Conservation (phyloP, 371 early-diverging fungal genomes). For the Mortierella sp. region DNA sequence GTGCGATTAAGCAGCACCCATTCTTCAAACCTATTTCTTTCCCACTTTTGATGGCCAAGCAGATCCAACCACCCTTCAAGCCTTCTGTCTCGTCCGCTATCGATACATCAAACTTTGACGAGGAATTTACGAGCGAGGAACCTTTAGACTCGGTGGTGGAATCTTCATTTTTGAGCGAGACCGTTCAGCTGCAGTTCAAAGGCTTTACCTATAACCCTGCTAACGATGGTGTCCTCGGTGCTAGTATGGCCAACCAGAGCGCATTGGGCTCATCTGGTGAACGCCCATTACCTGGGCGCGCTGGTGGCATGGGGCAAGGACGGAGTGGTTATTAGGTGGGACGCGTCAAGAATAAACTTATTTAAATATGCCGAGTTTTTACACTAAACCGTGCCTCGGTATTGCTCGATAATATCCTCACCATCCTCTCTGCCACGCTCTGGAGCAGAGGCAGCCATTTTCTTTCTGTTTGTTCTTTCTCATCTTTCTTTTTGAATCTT, state of each 20-base stretch:
- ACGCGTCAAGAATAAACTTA: neutral
- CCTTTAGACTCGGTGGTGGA: conserved; percentile 90
- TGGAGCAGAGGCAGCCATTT: neutral
- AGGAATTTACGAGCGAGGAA: conserved; percentile 84
- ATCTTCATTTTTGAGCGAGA: conserved; percentile 85
- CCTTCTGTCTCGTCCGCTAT: conserved; percentile 84
- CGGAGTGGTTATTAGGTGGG: conserved; percentile 20
- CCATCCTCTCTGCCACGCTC: neutral
- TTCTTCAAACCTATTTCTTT: conserved; percentile 97
- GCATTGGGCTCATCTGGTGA: conserved; percentile 24
- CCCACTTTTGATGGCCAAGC: conserved; percentile 85
- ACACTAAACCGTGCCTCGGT: neutral
- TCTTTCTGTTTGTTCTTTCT: neutral
- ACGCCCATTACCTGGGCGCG: conserved; percentile 10
- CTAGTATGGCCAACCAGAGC: conserved; percentile 54
- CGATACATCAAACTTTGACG: conserved; percentile 89
- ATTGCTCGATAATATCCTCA: neutral
- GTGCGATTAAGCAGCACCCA: conserved; percentile 90
- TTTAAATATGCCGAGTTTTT: neutral
- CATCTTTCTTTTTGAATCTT: neutral
- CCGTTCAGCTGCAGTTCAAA: conserved; percentile 94
- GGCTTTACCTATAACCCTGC: conserved; percentile 91
- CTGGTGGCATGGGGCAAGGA: conserved; percentile 27
- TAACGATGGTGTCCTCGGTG: conserved; percentile 67
- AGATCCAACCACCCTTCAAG: conserved; percentile 94